Conservation (phyloP, 139 green algal species). For the Coccomyxa sp. region DNA sequence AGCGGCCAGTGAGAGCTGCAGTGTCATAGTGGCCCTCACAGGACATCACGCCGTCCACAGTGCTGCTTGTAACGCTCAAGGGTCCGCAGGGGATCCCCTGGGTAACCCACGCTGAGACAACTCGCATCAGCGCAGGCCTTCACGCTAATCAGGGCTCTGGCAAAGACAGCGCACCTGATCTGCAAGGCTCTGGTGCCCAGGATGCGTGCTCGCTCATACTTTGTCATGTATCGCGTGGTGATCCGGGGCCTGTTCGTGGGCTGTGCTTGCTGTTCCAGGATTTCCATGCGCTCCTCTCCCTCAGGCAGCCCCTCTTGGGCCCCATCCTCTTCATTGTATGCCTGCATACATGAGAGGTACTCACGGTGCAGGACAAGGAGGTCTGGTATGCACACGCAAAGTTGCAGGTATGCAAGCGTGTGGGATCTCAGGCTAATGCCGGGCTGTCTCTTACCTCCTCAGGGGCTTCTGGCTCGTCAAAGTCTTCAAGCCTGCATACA, state of each 20-base stretch:
- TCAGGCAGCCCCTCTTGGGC: not conserved
- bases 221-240: constrained; percentile 96
- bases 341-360: not conserved
- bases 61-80: not conserved
- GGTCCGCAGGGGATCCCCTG: too few species aligned
- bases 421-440: not conserved
- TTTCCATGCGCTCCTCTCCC: constrained; percentile 10
- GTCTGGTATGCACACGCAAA: not conserved
- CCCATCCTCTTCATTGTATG: constrained; percentile 2
- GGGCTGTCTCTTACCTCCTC: not conserved
- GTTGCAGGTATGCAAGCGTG: not conserved
- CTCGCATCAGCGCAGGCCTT: too few species aligned
- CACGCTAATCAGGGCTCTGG: too few species aligned
- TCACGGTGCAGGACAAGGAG: not conserved
- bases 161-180: too few species aligned
- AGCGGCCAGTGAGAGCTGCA: not conserved
- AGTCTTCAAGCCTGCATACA: constrained; percentile 5
- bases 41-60: too few species aligned
- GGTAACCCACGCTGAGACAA: too few species aligned
- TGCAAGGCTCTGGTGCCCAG: constrained; percentile 93
- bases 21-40: too few species aligned
- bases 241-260: constrained; percentile 54
- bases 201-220: constrained; percentile 94
- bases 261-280: constrained; percentile 17
- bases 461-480: not conserved